phyloP scores from a whole-genome alignment of 768 basidiomycete genomes.

The Tulasnella sp. region DNA sequence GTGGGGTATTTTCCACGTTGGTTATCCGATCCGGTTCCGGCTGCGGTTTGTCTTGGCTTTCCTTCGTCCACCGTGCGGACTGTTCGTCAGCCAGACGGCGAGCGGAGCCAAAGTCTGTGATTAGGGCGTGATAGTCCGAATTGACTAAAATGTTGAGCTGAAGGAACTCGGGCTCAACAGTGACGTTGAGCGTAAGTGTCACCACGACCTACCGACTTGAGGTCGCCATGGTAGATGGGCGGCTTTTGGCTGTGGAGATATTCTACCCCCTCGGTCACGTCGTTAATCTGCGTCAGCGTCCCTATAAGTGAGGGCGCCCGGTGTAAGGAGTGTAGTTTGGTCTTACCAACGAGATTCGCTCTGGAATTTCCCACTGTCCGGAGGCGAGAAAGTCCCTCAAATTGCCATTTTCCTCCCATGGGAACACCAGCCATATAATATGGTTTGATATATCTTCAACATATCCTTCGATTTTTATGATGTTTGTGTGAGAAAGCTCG shows the following conservation, averaged over 20 bases:
- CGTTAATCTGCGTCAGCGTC: neutral
- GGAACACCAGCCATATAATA: neutral
- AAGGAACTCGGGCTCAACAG: neutral
- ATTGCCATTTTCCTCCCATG: neutral
- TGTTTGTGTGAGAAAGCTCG: neutral
- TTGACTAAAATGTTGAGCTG: constrained; percentile 1
- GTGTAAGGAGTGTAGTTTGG: neutral
- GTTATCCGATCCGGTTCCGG: neutral
- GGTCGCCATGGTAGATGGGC: constrained; percentile 4
- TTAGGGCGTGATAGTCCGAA: neutral
- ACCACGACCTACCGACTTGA: neutral
- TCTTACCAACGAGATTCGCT: constrained; percentile 1
- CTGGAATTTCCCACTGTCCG: neutral
- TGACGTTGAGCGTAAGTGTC: neutral
- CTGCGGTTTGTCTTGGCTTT: neutral
- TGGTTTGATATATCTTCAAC: neutral
- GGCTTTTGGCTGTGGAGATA: constrained; percentile 1
- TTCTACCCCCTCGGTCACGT: neutral
- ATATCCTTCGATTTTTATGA: neutral
- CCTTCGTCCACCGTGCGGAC: neutral
- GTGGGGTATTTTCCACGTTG: neutral
- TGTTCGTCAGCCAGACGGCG: neutral
- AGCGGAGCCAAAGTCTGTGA: neutral
- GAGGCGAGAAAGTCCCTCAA: neutral
- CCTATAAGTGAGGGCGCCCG: neutral